Evolutionary conservation across 2,329 filamentous ascomycete genomes (phyloP), one percentile per base, ranked within the genome.

Genomic region (Calcarisporium arbuscula): DNA sequence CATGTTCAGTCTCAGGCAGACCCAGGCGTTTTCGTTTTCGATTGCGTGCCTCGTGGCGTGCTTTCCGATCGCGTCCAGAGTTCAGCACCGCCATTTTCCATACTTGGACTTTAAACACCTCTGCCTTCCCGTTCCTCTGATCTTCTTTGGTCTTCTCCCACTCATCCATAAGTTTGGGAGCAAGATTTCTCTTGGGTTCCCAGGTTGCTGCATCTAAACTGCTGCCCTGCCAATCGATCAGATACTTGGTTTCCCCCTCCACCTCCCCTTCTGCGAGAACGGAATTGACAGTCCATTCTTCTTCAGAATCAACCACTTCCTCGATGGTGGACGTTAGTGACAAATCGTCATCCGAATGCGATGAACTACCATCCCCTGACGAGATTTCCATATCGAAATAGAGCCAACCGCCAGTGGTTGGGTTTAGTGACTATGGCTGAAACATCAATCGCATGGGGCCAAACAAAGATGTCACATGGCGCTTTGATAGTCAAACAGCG

Each of bases 261-360:
- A 57, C 38, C 5, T 45, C 34, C 7, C 54, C 58, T 41, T 77
- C 65, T 0, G 67, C 65, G 6, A 79, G 56, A 26, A 82, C 67
- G 9, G 56, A 54, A 26, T 72, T 67, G 6, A 80, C 65, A 6
- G 57, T 50, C 51, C 69, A 79, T 40, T 70, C 67, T 5, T 63
- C 53, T 12, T 65, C 57, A 8, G 59, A 52, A 4, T 66, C 62
- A 23, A 44, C 34, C 6, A 48, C 45, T 15, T 55, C 51, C 11
- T 51, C 50, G 9, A 55, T 40, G 4, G 60, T 58, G 8, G 61
- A 64, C 4, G 53, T 45, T 18, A 60, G 16, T 5, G 55, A 60
- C 14, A 50, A 36, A n/a, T 41, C 44, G 20, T 62, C 56, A 11
- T 50, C 43, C 6, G 20, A n/a, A 14, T 17, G 28, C 19, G n/a